phyloP scores from a whole-genome alignment of 2,329 filamentous ascomycete species.

The Trichoderma asperellum region DNA sequence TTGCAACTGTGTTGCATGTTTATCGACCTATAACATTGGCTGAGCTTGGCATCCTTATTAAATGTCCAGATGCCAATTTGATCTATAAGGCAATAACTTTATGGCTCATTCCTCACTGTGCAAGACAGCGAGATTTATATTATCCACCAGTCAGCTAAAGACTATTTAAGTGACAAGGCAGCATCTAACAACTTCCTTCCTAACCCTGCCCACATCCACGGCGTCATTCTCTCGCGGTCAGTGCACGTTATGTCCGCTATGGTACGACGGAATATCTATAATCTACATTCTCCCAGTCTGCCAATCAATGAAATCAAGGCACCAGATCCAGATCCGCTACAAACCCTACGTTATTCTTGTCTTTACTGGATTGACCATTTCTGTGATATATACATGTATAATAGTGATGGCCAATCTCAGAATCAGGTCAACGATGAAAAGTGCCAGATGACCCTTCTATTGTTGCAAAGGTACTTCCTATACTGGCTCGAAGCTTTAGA shows the following conservation, averaged over 20 bases:
- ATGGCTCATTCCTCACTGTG: constrained; percentile 17
- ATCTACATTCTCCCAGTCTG: constrained; percentile 30
- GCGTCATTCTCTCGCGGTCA: background rate
- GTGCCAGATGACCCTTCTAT: constrained; percentile 2
- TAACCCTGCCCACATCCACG: constrained; percentile 26
- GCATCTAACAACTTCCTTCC: constrained; percentile 37
- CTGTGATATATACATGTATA: background rate
- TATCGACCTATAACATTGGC: background rate
- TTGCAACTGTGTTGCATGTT: background rate
- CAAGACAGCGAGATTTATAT: background rate
- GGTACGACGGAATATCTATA: constrained; percentile 35
- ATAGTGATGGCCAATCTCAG: background rate
- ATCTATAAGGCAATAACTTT: background rate
- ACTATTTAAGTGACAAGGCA: constrained; percentile 19
- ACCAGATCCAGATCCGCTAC: constrained; percentile 29
- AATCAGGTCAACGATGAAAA: no score
- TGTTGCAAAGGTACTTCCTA: constrained; percentile 30
- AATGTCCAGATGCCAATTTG: background rate
- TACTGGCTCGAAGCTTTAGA: constrained; percentile 33
- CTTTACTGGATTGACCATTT: constrained; percentile 31
- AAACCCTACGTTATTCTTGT: constrained; percentile 24
- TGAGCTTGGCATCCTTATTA: constrained; percentile 2
- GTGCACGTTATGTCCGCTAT: background rate
- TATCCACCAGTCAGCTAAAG: constrained; percentile 25
- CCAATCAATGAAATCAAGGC: constrained; percentile 19